Conservation (phyloP, 106 monocot genomes). For the Platanthera zijinensis region DNA sequence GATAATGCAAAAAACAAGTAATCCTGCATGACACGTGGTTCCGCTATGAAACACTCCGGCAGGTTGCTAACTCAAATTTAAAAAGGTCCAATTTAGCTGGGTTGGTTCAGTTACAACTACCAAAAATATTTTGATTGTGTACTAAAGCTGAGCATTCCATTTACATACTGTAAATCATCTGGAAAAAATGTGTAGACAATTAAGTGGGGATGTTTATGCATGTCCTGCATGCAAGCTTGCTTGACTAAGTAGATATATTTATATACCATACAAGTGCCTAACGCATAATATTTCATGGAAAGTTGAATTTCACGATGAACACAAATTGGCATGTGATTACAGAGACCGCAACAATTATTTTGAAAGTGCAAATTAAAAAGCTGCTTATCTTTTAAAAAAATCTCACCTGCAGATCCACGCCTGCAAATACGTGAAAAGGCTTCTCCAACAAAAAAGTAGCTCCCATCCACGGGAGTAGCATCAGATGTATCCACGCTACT, state of each 20-base stretch:
- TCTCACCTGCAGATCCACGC: conserved; percentile 83
- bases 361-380: not conserved
- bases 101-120: not conserved
- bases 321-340: not conserved
- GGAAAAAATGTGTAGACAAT: not conserved
- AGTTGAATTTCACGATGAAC: not conserved
- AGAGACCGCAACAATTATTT: not conserved
- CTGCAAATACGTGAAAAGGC: conserved; percentile 67
- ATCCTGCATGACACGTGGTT: no score
- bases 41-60: no score
- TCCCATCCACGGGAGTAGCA: conserved; percentile 14
- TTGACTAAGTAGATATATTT: not conserved
- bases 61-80: not conserved
- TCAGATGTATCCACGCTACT: conserved; percentile 11
- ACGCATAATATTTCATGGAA: not conserved
- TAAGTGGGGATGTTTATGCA: not conserved
- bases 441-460: conserved; percentile 70
- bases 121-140: not conserved
- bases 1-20: no score
- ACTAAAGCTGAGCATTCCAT: not conserved
- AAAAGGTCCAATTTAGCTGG: not conserved
- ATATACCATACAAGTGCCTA: not conserved
- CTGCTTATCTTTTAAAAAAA: not conserved
- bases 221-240: not conserved
- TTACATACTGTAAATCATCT: not conserved